Evolutionary conservation across 495 filamentous ascomycete genomes (phyloP).

Genomic region (Corynascus novoguineensis): DNA sequence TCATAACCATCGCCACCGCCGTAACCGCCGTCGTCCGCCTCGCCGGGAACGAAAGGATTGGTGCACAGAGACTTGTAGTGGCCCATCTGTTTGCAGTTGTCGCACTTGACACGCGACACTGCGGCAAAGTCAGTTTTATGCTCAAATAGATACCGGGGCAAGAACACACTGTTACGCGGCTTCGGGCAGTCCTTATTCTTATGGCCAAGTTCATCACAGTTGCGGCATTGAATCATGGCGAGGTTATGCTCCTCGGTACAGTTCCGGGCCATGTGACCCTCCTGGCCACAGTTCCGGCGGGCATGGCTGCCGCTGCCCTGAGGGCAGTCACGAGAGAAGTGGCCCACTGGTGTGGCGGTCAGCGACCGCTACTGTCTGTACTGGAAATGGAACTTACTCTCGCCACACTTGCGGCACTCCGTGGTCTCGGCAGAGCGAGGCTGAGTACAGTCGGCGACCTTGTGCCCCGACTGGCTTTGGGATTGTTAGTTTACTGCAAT

Average conservation of each 20-base stretch:
- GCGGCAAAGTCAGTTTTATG: slow-evolving; percentile 33
- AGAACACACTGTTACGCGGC: slow-evolving; percentile 61
- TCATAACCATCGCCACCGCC: background rate
- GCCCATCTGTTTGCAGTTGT: slow-evolving; percentile 69
- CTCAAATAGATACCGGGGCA: background rate
- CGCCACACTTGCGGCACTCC: slow-evolving; percentile 73
- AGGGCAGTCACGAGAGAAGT: slow-evolving; percentile 81
- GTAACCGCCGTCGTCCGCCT: slow-evolving; percentile 17
- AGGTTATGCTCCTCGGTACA: slow-evolving; percentile 63
- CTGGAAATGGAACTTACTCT: slow-evolving; percentile 44
- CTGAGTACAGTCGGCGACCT: slow-evolving; percentile 44
- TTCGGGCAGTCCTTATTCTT: slow-evolving; percentile 65
- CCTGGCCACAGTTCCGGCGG: slow-evolving; percentile 66
- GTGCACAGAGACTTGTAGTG: slow-evolving; percentile 61
- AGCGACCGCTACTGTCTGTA: background rate
- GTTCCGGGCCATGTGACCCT: slow-evolving; percentile 55
- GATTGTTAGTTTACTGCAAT: slow-evolving; percentile 13
- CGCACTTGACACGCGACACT: slow-evolving; percentile 66
- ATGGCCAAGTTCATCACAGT: slow-evolving; percentile 73
- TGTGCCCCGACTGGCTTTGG: slow-evolving; percentile 37
- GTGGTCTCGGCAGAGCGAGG: slow-evolving; percentile 66
- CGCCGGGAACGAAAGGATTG: slow-evolving; percentile 39
- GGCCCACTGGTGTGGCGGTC: slow-evolving; percentile 53
- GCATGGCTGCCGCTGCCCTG: slow-evolving; percentile 44
- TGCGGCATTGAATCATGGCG: slow-evolving; percentile 58